Percentiles rank a stretch among this genome's conserved stretches.
Evolutionary conservation across 345 rosid genomes (phyloP).

Genomic region (Nasturtium officinale): DNA sequence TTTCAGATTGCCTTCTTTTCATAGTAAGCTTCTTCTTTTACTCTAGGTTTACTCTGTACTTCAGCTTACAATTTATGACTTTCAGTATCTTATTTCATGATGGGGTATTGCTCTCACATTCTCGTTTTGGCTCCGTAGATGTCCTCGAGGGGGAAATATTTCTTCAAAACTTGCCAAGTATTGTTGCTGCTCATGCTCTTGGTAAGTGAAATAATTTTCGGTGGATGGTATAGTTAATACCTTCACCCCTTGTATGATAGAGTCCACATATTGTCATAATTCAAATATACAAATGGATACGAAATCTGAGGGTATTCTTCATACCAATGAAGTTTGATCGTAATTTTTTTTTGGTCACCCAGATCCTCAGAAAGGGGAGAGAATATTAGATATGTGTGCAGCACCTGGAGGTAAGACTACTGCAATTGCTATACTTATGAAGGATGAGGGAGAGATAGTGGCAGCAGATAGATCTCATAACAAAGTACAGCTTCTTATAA

Average conservation of each 20-base stretch:
- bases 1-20: slow-evolving; percentile 76
- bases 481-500: slow-evolving; percentile 56
- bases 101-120: slow-evolving; percentile 16
- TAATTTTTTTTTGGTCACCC: slow-evolving; percentile 23
- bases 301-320: not conserved
- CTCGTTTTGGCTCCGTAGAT: slow-evolving; percentile 51
- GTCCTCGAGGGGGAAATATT: slow-evolving; percentile 95
- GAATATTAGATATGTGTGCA: slow-evolving; percentile 96
- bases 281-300: not conserved
- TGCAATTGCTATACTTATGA: slow-evolving; percentile 86
- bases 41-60: slow-evolving; percentile 14
- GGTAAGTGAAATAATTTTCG: slow-evolving; percentile 49
- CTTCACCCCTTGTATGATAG: slow-evolving; percentile 1
- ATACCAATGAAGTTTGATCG: not conserved
- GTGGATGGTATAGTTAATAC: not conserved
- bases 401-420: slow-evolving; percentile 99
- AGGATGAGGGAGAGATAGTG: slow-evolving; percentile 87
- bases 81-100: slow-evolving; percentile 24
- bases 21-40: slow-evolving; percentile 54
- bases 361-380: slow-evolving; percentile 97
- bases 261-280: not conserved
- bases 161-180: slow-evolving; percentile 96
- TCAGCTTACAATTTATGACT: slow-evolving; percentile 17
- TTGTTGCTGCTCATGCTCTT: slow-evolving; percentile 82
- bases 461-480: slow-evolving; percentile 97